Conservation (phyloP, 257 asterid species). For the Asclepias syriaca region DNA sequence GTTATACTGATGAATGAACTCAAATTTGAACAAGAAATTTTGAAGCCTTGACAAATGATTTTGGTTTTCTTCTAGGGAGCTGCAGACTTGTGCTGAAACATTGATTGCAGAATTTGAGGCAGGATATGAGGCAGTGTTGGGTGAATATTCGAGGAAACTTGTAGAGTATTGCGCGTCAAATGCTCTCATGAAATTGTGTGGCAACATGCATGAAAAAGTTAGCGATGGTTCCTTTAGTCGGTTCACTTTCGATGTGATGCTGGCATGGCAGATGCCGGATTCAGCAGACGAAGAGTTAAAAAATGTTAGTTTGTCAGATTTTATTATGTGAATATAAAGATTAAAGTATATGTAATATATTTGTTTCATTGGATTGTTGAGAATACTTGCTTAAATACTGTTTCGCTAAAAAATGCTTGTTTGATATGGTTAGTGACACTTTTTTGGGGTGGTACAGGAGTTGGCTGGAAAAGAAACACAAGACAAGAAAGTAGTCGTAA, state of each 20-base stretch:
- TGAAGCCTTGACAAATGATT: neutral
- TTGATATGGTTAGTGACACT: no score
- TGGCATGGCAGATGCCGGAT: constrained; percentile 80
- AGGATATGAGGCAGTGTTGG: constrained; percentile 44
- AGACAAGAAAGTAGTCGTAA: constrained; percentile 33
- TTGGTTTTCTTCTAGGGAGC: constrained; percentile 36
- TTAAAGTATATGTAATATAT: neutral
- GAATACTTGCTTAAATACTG: no score
- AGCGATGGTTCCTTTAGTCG: constrained; percentile 59
- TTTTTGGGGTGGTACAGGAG: constrained; percentile 34
- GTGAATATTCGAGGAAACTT: constrained; percentile 53
- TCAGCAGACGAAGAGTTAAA: constrained; percentile 43
- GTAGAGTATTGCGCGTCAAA: constrained; percentile 66
- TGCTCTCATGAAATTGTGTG: constrained; percentile 45
- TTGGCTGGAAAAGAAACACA: constrained; percentile 52
- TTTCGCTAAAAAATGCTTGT: no score
- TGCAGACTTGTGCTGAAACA: constrained; percentile 38
- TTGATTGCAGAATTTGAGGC: constrained; percentile 53
- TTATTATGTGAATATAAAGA: no score
- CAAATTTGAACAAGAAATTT: neutral
- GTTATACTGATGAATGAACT: no score
- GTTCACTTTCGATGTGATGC: constrained; percentile 90
- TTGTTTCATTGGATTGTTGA: no score
- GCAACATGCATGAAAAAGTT: constrained; percentile 42
- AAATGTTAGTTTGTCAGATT: constrained; percentile 25